Evolutionary conservation across 345 rosid species (phyloP).

Genomic region (Hibiscus syriacus): DNA sequence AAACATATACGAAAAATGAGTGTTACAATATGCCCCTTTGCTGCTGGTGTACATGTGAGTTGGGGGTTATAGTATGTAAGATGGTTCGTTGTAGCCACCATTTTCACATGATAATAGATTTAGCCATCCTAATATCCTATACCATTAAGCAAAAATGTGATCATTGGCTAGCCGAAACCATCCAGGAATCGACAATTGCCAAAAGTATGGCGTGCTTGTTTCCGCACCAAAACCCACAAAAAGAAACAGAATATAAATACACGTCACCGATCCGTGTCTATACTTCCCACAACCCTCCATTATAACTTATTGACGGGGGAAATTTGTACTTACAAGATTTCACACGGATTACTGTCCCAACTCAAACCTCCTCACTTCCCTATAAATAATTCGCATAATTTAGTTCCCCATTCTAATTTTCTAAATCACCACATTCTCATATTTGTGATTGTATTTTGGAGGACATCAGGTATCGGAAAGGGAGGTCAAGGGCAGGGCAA

Average conservation of each 20-base stretch:
- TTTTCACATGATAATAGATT: background rate
- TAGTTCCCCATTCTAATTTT: background rate
- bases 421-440: background rate
- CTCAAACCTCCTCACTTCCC: background rate
- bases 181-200: too few relatives aligned
- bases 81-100: background rate
- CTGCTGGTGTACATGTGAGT: background rate
- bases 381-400: background rate
- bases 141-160: background rate
- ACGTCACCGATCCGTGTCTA: constrained; percentile 26
- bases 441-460: too few relatives aligned
- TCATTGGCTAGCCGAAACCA: too few relatives aligned
- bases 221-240: too few relatives aligned
- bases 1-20: too few relatives aligned
- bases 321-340: background rate
- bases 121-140: background rate
- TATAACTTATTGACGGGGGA: constrained; percentile 7
- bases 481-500: constrained; percentile 64
- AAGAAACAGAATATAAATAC: constrained; percentile 10
- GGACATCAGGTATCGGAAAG: constrained; percentile 46
- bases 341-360: constrained; percentile 10
- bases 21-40: background rate
- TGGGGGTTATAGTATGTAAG: background rate
- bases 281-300: constrained; percentile 3
- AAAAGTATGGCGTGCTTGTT: too few relatives aligned